A percentile compares a stretch with the other conserved stretches of the same genome.
Conservation (phyloP, 306 rosid species). For the Cucumis hystrix region DNA sequence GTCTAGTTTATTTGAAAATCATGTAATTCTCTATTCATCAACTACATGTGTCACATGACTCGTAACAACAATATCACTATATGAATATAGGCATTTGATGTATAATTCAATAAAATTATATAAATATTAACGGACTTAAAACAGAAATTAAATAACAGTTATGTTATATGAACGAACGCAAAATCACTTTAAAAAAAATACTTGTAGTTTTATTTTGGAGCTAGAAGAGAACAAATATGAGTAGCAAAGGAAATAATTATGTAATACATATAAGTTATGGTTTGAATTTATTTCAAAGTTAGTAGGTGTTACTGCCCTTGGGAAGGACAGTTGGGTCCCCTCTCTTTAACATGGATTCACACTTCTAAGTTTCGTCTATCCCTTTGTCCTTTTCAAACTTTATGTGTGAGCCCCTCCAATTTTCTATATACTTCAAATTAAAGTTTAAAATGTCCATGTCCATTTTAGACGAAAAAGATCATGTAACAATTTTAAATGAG, state of each 20-base stretch:
- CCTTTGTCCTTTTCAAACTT: neutral
- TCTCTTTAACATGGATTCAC: neutral
- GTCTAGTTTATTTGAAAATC: neutral
- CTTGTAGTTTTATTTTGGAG: no score
- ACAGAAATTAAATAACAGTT: no score
- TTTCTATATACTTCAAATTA: neutral
- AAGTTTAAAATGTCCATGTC: no score
- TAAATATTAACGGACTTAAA: neutral
- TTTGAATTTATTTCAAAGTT: neutral
- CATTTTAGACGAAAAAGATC: no score
- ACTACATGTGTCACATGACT: neutral
- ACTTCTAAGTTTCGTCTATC: neutral
- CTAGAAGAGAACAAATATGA: no score
- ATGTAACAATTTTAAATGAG: no score
- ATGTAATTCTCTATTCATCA: neutral
- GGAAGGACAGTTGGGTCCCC: neutral
- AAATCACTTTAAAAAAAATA: no score
- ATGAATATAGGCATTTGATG: neutral
- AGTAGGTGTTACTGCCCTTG: neutral
- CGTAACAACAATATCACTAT: neutral
- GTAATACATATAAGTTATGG: neutral
- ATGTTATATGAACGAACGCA: neutral
- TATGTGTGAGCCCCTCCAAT: neutral
- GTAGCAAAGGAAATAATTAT: no score
- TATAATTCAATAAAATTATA: no score